Base-by-base conservation (phyloP, 768 basidiomycete species). In the Lactarius akahatsu region DNA sequence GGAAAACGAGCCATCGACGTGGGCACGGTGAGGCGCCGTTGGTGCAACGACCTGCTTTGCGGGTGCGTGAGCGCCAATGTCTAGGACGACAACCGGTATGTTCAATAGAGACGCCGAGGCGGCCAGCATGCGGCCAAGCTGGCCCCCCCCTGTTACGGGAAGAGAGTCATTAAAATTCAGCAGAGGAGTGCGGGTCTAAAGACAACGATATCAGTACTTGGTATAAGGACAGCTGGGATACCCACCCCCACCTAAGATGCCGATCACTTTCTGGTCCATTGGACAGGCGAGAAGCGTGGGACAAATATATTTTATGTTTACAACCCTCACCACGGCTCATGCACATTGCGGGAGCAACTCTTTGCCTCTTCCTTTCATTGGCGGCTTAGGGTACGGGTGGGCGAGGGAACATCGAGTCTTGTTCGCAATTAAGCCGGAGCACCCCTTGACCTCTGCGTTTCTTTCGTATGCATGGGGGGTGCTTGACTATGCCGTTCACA, bases 91-190 rank as follows among this genome's bases (percentile, higher is more conserved):
- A 20, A 96, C 79, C 47, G 89, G 85, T 71, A 97, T 82, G 73
- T 94, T 92, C 59, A 98, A 83, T 38, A 94, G 82, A 2, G 95
- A 89, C 3, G 96, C 96, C 0, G 96, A 88, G 38, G 89, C 88
- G 4, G 90, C 92, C 16, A 99, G 84, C 97, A 99, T 99, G 28
- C 96, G 93, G 30, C 96, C 96, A 30, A 99, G 86, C 78, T 98
- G 96, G 69, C 96, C 96, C 43, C 97, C 97, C 69, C 96, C 96
- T 96, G 62, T n/a, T 1, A 30, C 45, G 20, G 26, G 36, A 13
- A 10, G 32, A 20, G 36, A 2, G 36, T 60, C 32, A 54, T 61
- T n/a, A 56, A 34, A 4, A 61, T 10, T 28, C 32, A 28, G 55
- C 9, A 65, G 54, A 57, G 54, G 1, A 63, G 32, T 9, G 45